Percentiles rank a stretch among this genome's conserved stretches.
phyloP scores from a whole-genome alignment of 768 basidiomycete species.

The Infundibulicybe gibba region DNA sequence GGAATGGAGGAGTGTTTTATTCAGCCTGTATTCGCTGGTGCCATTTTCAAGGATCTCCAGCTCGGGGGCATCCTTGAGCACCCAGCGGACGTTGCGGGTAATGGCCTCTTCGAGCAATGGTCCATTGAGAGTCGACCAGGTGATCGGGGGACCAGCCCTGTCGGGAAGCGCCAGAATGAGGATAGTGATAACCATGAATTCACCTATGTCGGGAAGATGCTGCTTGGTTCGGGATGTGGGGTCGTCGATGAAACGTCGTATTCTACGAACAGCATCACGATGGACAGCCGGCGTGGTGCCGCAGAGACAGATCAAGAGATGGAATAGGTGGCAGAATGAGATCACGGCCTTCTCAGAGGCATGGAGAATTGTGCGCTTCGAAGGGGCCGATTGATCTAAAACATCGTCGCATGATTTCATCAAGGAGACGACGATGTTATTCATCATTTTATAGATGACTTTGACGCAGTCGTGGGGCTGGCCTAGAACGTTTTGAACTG shows the following conservation, averaged over 20 bases:
- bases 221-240: constrained; percentile 24
- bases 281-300: constrained; percentile 25
- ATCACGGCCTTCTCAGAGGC: constrained; percentile 43
- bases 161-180: constrained; percentile 33
- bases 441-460: constrained; percentile 43
- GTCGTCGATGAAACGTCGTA: constrained; percentile 25
- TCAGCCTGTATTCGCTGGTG: constrained; percentile 31
- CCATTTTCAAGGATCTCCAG: constrained; percentile 34
- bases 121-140: constrained; percentile 33
- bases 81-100: constrained; percentile 38
- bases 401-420: constrained; percentile 42
- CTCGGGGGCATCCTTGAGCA: constrained; percentile 33
- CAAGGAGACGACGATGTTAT: constrained; percentile 38
- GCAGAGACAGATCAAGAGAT: constrained; percentile 33
- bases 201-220: constrained; percentile 35
- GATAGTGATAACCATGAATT: constrained; percentile 29
- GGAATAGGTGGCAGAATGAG: constrained; percentile 42
- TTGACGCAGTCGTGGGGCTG: constrained; percentile 21
- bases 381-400: constrained; percentile 6
- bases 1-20: constrained; percentile 29
- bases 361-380: constrained; percentile 21
- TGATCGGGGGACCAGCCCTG: constrained; percentile 17
- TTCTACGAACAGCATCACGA: constrained; percentile 25
- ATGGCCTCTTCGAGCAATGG: constrained; percentile 38
- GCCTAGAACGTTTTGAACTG: constrained; percentile 7